phyloP scores from a whole-genome alignment of 352 stramenopile genomes.

The Phytophthora pistaciae region DNA sequence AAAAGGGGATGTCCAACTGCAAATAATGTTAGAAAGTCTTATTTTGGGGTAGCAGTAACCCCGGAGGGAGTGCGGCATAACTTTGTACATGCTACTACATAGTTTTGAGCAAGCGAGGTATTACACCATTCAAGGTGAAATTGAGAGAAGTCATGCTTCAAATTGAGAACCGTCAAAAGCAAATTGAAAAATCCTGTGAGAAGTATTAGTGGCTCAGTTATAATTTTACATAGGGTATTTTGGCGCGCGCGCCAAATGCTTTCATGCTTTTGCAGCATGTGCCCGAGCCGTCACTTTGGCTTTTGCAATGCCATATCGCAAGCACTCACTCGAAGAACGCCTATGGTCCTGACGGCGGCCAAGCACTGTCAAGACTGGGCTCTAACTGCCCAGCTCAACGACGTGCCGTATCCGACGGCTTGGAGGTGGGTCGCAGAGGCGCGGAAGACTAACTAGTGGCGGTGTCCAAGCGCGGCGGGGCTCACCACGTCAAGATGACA shows the following conservation, averaged over 20 bases:
- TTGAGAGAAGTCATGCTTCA: not conserved
- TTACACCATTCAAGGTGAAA: not conserved
- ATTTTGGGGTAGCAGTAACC: too few species aligned
- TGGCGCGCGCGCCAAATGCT: not conserved
- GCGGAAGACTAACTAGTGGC: not conserved
- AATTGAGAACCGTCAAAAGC: not conserved
- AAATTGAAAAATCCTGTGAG: not conserved
- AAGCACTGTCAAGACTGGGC: not conserved
- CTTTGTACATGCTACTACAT: too few species aligned
- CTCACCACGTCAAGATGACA: not conserved
- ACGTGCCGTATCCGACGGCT: not conserved
- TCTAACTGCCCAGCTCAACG: not conserved
- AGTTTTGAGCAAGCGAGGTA: too few species aligned
- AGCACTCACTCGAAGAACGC: not conserved
- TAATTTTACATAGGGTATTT: not conserved
- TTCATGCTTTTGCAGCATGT: not conserved
- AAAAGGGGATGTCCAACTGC: too few species aligned
- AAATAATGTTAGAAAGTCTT: too few species aligned
- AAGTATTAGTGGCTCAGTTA: not conserved
- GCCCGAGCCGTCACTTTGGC: not conserved
- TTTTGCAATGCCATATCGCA: not conserved
- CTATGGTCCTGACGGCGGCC: not conserved
- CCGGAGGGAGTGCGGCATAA: too few species aligned
- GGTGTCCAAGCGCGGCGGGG: not conserved
- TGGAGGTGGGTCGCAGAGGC: not conserved